Evolutionary conservation across 2,329 filamentous ascomycete species (phyloP).

Genomic region (Fusarium sp.): DNA sequence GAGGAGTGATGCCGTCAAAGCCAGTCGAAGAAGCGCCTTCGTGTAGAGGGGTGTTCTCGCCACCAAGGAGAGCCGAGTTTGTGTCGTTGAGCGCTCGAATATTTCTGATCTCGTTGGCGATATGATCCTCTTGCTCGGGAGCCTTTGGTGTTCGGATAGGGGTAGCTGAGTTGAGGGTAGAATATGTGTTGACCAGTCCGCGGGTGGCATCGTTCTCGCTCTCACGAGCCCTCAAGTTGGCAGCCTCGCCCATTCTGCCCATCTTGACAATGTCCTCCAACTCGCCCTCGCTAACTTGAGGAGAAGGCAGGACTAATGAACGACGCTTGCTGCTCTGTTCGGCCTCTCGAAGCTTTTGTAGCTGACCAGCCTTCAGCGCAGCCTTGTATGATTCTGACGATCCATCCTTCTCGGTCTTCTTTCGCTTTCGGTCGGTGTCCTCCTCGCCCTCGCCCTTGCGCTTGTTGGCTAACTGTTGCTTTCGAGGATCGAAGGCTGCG

Average conservation of each 20-base stretch:
- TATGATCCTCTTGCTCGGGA: slow-evolving; percentile 91
- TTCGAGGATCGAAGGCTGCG: slow-evolving; percentile 88
- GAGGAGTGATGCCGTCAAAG: slow-evolving; percentile 85
- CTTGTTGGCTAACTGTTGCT: slow-evolving; percentile 90
- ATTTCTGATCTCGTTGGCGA: slow-evolving; percentile 96
- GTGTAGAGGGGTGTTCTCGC: slow-evolving; percentile 90
- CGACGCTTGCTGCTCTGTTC: slow-evolving; percentile 96
- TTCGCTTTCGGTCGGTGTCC: slow-evolving; percentile 81
- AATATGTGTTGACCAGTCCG: slow-evolving; percentile 88
- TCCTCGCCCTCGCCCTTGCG: slow-evolving; percentile 94
- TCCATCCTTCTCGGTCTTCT: slow-evolving; percentile 87
- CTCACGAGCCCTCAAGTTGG: slow-evolving; percentile 77
- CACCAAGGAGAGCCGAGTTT: slow-evolving; percentile 90
- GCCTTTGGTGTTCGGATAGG: slow-evolving; percentile 94
- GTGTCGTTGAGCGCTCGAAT: slow-evolving; percentile 92
- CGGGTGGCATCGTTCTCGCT: slow-evolving; percentile 88
- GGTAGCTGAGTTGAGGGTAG: slow-evolving; percentile 80
- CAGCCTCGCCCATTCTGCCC: slow-evolving; percentile 92
- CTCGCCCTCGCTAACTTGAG: slow-evolving; percentile 92
- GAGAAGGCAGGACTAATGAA: slow-evolving; percentile 82
- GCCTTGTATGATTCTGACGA: slow-evolving; percentile 84
- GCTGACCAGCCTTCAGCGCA: slow-evolving; percentile 90
- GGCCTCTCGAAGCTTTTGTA: slow-evolving; percentile 94
- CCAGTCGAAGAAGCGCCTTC: slow-evolving; percentile 86
- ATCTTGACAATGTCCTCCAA: slow-evolving; percentile 99